Conservation (phyloP, 306 rosid genomes). For the Malus asiatica region DNA sequence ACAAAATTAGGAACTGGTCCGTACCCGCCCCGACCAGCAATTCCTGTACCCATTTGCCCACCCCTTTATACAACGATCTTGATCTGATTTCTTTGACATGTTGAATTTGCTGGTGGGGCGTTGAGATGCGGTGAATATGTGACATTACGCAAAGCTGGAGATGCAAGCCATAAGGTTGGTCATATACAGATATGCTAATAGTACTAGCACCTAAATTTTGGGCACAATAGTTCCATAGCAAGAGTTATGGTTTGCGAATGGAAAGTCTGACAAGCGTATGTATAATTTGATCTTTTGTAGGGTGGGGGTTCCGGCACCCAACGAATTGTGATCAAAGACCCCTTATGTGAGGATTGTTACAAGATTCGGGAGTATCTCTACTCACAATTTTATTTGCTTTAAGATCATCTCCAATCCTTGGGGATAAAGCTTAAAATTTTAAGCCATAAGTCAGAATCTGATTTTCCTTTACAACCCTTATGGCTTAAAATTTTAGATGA, state of each 20-base stretch:
- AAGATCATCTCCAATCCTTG: neutral
- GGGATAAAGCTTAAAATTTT: too few relatives aligned
- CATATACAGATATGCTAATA: neutral
- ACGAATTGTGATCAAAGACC: constrained; percentile 85
- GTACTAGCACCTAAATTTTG: neutral
- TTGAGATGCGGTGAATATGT: constrained; percentile 90
- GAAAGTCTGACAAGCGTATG: constrained; percentile 9
- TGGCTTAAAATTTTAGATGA: too few relatives aligned
- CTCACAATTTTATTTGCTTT: constrained; percentile 80
- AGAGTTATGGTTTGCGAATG: neutral
- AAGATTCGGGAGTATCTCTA: constrained; percentile 74
- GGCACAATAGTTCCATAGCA: neutral
- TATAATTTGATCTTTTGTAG: constrained; percentile 22
- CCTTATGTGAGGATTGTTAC: constrained; percentile 81
- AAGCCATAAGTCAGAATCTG: too few relatives aligned
- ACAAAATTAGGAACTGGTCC: too few relatives aligned
- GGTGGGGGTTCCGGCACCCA: constrained; percentile 86
- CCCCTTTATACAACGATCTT: neutral
- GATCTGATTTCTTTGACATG: constrained; percentile 30
- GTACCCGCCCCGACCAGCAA: too few relatives aligned
- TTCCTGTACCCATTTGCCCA: too few relatives aligned
- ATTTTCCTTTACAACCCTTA: too few relatives aligned
- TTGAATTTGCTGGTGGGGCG: constrained; percentile 79
- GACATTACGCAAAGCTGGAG: constrained; percentile 86
- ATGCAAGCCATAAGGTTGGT: constrained; percentile 77